These are phyloP conservation scores for Jimgerdemannia flammicorona DNA, from an alignment of 192 early-diverging fungal genomes.

Conservation along the genomic window DNA sequence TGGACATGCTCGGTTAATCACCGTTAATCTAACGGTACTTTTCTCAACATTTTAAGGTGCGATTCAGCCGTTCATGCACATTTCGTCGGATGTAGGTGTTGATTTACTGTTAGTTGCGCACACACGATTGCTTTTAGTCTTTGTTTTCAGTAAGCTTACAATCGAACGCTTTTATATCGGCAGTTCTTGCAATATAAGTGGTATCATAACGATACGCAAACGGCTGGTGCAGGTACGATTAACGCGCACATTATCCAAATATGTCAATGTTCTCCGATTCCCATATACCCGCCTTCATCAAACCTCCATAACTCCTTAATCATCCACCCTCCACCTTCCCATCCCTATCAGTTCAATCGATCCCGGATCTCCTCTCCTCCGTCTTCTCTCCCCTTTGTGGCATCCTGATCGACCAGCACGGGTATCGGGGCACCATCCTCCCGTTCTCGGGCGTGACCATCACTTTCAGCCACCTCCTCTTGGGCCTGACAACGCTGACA, in stretches of 20 bases:
- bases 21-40: too few species aligned
- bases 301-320: too few species aligned
- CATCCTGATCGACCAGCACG: constrained; percentile 47
- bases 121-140: neutral
- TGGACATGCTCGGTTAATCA: too few species aligned
- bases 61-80: constrained; percentile 58
- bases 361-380: constrained; percentile 58
- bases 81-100: constrained; percentile 56
- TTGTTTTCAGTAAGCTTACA: too few species aligned
- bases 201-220: constrained; percentile 45
- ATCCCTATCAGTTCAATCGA: constrained; percentile 44
- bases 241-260: neutral
- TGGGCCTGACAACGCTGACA: constrained; percentile 39
- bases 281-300: too few species aligned
- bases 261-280: neutral
- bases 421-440: constrained; percentile 43
- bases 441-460: constrained; percentile 41
- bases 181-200: constrained; percentile 62
- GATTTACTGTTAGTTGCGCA: neutral
- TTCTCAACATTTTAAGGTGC: constrained; percentile 15
- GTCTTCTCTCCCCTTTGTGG: constrained; percentile 56
- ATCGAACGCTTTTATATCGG: neutral
- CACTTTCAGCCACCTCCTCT: constrained; percentile 37
- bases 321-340: neutral
- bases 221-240: constrained; percentile 50